phyloP scores from a whole-genome alignment of 2,329 filamentous ascomycete species.

The Colletotrichum sp. region DNA sequence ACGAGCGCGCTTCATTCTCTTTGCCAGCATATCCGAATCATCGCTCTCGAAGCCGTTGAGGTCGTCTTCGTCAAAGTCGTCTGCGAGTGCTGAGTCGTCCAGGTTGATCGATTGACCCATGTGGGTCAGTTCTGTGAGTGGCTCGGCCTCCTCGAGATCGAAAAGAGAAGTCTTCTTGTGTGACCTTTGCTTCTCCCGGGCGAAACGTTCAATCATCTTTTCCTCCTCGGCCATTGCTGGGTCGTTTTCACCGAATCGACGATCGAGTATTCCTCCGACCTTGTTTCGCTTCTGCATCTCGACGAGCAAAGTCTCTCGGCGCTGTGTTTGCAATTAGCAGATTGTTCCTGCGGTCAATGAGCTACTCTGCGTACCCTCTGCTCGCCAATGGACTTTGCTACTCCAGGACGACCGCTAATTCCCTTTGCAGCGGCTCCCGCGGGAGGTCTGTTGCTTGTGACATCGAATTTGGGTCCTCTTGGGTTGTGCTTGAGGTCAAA shows the following conservation, averaged over 20 bases:
- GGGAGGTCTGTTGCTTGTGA: slow-evolving; percentile 70
- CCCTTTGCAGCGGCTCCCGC: slow-evolving; percentile 58
- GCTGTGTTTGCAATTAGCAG: slow-evolving; percentile 44
- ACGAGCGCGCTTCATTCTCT: slow-evolving; percentile 62
- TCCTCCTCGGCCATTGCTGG: slow-evolving; percentile 93
- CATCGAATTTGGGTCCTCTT: slow-evolving; percentile 82
- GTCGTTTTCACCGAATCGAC: slow-evolving; percentile 95
- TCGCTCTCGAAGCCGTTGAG: slow-evolving; percentile 66
- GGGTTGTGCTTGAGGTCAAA: slow-evolving; percentile 89
- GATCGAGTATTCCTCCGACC: slow-evolving; percentile 89
- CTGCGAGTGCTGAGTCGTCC: slow-evolving; percentile 46
- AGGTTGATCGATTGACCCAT: slow-evolving; percentile 77
- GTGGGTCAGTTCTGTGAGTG: slow-evolving; percentile 77
- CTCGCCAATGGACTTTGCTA: slow-evolving; percentile 86
- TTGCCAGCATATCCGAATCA: slow-evolving; percentile 56
- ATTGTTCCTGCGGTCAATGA: slow-evolving; percentile 16
- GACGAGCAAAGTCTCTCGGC: slow-evolving; percentile 81
- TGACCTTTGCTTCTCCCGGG: slow-evolving; percentile 80
- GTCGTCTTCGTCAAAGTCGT: slow-evolving; percentile 84
- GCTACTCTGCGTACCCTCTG: slow-evolving; percentile 65
- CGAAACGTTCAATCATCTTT: slow-evolving; percentile 88
- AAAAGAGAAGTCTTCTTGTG: slow-evolving; percentile 83
- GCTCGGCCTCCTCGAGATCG: slow-evolving; percentile 83
- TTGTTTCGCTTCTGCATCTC: slow-evolving; percentile 92
- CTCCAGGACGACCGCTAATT: slow-evolving; percentile 76